Evolutionary conservation across 163 green algal species (phyloP).

Genomic region (Chlorella variabilis): DNA sequence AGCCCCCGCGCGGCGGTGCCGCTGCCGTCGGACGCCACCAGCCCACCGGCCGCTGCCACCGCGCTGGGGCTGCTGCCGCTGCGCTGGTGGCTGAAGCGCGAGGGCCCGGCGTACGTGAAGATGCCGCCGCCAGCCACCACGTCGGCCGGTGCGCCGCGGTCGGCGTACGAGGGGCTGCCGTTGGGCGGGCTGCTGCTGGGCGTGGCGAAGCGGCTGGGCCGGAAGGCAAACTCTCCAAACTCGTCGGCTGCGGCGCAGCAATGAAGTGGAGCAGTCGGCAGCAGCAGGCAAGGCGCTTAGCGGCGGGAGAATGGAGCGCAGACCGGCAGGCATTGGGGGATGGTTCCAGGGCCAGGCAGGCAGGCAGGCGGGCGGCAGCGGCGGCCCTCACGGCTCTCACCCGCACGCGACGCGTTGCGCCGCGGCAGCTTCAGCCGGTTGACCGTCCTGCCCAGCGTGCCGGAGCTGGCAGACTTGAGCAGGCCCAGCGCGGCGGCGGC

Average conservation of each 20-base stretch:
- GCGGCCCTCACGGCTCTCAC: neutral
- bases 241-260: constrained; percentile 10
- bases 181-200: constrained; percentile 13
- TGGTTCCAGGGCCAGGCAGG: too few relatives aligned
- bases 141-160: neutral
- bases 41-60: neutral
- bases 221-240: constrained; percentile 36
- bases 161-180: constrained; percentile 19
- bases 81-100: neutral
- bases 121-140: constrained; percentile 6
- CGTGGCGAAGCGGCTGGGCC: constrained; percentile 19
- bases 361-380: too few relatives aligned
- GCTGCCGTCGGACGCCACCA: neutral
- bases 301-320: too few relatives aligned
- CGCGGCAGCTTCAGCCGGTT: constrained; percentile 34
- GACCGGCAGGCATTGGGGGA: too few relatives aligned
- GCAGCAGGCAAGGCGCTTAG: too few relatives aligned
- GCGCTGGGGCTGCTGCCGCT: constrained; percentile 14
- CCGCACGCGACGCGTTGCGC: neutral
- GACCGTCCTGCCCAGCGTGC: neutral
- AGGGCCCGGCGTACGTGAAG: constrained; percentile 8
- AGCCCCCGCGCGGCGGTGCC: neutral
- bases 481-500: neutral
- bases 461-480: neutral
- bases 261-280: neutral